Evolutionary conservation across 495 filamentous ascomycete species (phyloP).

Genomic region (Penicillium silybi): DNA sequence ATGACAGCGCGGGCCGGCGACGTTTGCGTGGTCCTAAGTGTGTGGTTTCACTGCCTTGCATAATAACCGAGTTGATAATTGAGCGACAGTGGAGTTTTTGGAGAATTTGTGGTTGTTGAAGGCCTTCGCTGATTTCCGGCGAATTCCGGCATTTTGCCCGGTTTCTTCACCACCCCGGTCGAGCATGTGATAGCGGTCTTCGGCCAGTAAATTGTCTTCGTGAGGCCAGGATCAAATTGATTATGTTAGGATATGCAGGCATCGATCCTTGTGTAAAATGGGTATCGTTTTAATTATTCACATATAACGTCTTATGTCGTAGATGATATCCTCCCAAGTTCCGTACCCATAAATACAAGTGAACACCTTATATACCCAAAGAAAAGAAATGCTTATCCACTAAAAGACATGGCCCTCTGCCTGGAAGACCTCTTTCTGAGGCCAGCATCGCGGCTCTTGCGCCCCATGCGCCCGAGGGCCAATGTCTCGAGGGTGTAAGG

Average conservation of each 20-base stretch:
- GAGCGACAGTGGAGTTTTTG: neutral
- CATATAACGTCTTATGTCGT: neutral
- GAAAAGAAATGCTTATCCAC: slow-evolving; percentile 3
- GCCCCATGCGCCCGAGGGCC: slow-evolving; percentile 35
- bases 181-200: too few species aligned
- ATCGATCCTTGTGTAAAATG: neutral
- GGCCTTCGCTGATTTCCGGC: slow-evolving; percentile 6
- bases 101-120: neutral
- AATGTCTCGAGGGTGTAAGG: slow-evolving; percentile 41
- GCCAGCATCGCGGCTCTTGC: slow-evolving; percentile 36
- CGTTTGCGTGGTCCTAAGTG: slow-evolving; percentile 24
- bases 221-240: too few species aligned
- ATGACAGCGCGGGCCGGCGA: slow-evolving; percentile 40
- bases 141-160: slow-evolving; percentile 7
- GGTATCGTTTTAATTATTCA: slow-evolving; percentile 4
- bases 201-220: too few species aligned
- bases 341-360: neutral
- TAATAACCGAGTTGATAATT: neutral
- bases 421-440: slow-evolving; percentile 17
- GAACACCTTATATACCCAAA: neutral
- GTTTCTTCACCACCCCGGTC: slow-evolving; percentile 1
- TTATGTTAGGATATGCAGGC: too few species aligned
- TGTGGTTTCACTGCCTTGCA: neutral
- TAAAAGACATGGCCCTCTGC: slow-evolving; percentile 20
- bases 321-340: neutral